phyloP scores from a whole-genome alignment of 2,329 filamentous ascomycete genomes.

The Aureobasidium sp. region DNA sequence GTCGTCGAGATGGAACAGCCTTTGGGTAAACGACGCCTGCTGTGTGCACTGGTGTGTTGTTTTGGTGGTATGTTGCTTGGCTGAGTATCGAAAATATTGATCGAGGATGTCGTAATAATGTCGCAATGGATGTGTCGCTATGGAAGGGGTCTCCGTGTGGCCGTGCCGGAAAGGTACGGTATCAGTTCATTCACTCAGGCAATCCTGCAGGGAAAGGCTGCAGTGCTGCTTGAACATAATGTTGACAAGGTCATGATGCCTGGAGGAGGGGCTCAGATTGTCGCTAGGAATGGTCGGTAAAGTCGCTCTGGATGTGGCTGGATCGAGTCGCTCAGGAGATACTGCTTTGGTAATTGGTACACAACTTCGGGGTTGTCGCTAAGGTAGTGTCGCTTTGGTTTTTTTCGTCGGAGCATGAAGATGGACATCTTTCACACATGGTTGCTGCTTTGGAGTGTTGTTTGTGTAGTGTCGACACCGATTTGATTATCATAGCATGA shows the following conservation, averaged over 20 bases:
- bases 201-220: neutral
- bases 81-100: neutral
- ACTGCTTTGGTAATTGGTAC: slow-evolving; percentile 5
- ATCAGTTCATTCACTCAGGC: neutral
- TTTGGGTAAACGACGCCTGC: neutral
- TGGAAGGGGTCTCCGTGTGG: neutral
- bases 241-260: neutral
- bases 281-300: neutral
- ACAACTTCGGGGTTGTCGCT: neutral
- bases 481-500: neutral
- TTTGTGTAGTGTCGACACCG: neutral
- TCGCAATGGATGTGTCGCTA: neutral
- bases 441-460: slow-evolving; percentile 10
- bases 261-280: neutral
- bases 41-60: neutral
- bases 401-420: neutral
- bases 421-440: neutral
- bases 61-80: neutral
- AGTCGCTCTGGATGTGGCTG: neutral
- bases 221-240: neutral
- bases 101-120: neutral
- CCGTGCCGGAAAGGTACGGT: neutral
- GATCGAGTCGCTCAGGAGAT: neutral
- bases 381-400: slow-evolving; percentile 9
- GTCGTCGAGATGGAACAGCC: neutral